Percentiles rank a stretch among this genome's conserved stretches.
phyloP scores from a whole-genome alignment of 768 basidiomycete genomes.

The Serpula lacrymans region DNA sequence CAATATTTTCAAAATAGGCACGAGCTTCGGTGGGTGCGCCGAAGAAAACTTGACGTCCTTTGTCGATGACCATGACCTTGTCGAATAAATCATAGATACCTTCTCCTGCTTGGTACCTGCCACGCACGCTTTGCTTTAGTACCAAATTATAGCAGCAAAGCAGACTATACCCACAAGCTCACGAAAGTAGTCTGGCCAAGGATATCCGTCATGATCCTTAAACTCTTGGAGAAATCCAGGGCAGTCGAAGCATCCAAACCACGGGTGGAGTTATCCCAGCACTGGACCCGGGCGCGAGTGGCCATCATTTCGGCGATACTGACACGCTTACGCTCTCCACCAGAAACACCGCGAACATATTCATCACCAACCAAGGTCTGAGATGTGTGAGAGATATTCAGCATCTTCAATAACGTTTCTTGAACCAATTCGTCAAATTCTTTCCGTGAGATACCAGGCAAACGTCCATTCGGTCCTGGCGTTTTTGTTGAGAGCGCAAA shows the following conservation, averaged over 20 bases:
- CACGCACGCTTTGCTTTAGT: conserved; percentile 1
- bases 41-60: conserved; percentile 79
- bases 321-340: conserved; percentile 78
- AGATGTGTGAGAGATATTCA: conserved; percentile 79
- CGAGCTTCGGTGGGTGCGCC: conserved; percentile 74
- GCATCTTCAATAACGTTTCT: conserved; percentile 66
- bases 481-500: conserved; percentile 74
- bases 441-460: conserved; percentile 62
- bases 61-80: conserved; percentile 81
- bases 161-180: conserved; percentile 47
- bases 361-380: conserved; percentile 84
- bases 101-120: conserved; percentile 78
- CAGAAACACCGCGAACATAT: conserved; percentile 78
- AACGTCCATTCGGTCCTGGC: conserved; percentile 68
- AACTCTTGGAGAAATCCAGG: conserved; percentile 75
- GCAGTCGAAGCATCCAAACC: conserved; percentile 87
- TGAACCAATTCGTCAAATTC: conserved; percentile 56
- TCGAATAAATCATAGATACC: conserved; percentile 77
- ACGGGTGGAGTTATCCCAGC: conserved; percentile 82
- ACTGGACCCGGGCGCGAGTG: conserved; percentile 73
- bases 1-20: conserved; percentile 71
- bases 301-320: conserved; percentile 88
- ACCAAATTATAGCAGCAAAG: not conserved
- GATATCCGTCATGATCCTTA: conserved; percentile 84
- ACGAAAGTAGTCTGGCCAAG: conserved; percentile 78